A percentile compares a stretch with the other conserved stretches of the same genome.
Conservation (phyloP, 2,329 filamentous ascomycete species). For the Akanthomyces dipterigenus region DNA sequence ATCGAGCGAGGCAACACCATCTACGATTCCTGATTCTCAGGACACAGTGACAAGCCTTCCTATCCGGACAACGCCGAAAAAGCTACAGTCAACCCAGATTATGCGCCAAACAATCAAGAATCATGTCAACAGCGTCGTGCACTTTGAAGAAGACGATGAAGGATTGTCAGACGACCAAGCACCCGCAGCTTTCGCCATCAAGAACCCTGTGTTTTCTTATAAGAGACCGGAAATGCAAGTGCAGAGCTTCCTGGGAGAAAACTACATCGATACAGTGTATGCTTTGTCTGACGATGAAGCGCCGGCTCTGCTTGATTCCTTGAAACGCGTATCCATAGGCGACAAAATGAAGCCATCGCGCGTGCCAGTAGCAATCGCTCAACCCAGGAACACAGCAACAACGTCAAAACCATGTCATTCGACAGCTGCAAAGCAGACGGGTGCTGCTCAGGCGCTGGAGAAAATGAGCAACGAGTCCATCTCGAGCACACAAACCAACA, state of each 20-base stretch:
- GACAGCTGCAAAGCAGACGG: neutral
- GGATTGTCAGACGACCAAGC: neutral
- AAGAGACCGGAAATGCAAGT: conserved; percentile 1
- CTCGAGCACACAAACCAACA: neutral
- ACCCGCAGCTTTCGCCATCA: neutral
- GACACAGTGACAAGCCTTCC: conserved; percentile 1
- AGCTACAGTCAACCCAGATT: neutral
- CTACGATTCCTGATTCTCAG: conserved; percentile 12
- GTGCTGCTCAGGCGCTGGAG: neutral
- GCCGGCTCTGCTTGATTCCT: conserved; percentile 20
- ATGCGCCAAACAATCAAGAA: conserved; percentile 9
- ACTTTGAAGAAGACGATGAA: conserved; percentile 10
- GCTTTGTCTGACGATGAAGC: conserved; percentile 31
- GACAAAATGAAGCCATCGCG: neutral
- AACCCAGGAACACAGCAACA: neutral
- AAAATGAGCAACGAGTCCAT: neutral
- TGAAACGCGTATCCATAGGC: neutral
- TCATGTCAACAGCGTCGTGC: conserved; percentile 10
- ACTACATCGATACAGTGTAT: conserved; percentile 14
- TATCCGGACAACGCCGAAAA: conserved; percentile 6
- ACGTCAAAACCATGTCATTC: neutral
- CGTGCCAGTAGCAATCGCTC: conserved; percentile 3
- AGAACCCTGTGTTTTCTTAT: neutral
- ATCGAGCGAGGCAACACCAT: neutral
- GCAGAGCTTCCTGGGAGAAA: conserved; percentile 6